phyloP scores from a whole-genome alignment of 2,329 filamentous ascomycete genomes.

The Chaetomiaceae sp. region DNA sequence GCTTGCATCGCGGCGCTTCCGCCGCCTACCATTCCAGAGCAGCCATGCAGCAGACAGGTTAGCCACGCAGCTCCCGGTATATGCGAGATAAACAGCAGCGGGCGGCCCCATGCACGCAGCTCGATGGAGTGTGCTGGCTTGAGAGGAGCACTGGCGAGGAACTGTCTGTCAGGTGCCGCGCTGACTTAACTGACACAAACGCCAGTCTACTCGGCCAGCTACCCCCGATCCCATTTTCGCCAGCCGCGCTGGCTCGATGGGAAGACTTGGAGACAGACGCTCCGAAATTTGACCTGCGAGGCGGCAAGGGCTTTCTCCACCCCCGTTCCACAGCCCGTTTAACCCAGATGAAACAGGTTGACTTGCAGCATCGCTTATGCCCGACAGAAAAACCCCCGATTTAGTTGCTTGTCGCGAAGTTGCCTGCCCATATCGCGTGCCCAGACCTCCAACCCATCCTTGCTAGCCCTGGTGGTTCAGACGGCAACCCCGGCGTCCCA shows the following conservation, averaged over 20 bases:
- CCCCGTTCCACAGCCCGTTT: constrained; percentile 23
- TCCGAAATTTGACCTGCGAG: constrained; percentile 17
- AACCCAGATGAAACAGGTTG: constrained; percentile 28
- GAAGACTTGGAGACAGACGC: constrained; percentile 7
- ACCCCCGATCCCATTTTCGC: background rate
- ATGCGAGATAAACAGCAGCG: background rate
- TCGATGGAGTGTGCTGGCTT: background rate
- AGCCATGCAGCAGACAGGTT: background rate
- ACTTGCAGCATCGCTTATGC: constrained; percentile 27
- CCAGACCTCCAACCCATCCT: background rate
- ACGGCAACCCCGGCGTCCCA: background rate
- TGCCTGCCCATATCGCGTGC: background rate
- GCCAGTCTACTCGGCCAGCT: background rate
- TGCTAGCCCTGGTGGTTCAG: background rate
- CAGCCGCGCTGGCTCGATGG: constrained; percentile 11
- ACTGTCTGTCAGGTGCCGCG: constrained; percentile 10
- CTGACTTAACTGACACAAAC: constrained; percentile 8
- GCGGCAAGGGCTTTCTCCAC: constrained; percentile 23
- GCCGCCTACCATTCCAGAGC: background rate
- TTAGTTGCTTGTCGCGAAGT: background rate
- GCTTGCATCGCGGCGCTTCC: background rate
- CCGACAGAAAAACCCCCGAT: constrained; percentile 24
- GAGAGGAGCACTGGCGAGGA: background rate
- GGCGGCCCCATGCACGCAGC: background rate
- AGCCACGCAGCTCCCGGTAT: background rate